Base-by-base conservation (phyloP, 2,329 filamentous ascomycete genomes). In the Penicillium expansum region DNA sequence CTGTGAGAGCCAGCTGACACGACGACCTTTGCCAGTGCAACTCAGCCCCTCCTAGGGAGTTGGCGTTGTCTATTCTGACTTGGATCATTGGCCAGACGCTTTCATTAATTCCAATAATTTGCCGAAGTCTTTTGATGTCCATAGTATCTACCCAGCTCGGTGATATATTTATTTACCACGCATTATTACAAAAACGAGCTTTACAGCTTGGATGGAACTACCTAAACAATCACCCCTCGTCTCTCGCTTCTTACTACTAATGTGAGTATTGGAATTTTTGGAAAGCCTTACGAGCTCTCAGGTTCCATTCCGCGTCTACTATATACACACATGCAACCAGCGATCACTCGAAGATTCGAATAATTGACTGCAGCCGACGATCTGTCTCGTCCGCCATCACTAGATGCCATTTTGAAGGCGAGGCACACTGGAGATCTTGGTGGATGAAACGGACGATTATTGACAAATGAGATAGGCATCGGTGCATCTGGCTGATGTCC, bases 331-430 rank as follows among this genome's bases (percentile, higher is more conserved):
- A 18, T 11, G 20, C 49, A 57, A 7, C 61, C 58, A 18, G 56
- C 48, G 16, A 67, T 52, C 57, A 64, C 52, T 68, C 69, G 44
- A 71, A 61, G 51, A 64, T 70, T 62, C 68, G 67, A 58, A 72
- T 67, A 16, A 71, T 58, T 37, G 67, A 37, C 51, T 68, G 68
- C 51, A 73, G 45, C 39, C 68, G 59, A 38, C 62, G 60, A 57
- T 72, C 69, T 7, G 67, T 72, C 48, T 71, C 70, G 57, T 65
- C 66, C 22, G 71, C 69, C 69, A 74, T 69, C 5, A 64, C 51
- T 37, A 70, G 33, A 29, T 63, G 62, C 10, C 69, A 69, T 2
- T 56, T 52, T 4, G 67, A 64, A 4, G 48, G n/a, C 10, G 35
- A 41, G n/a, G 42, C 42, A 22, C 35, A 35, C 13, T 32, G 24